phyloP scores from a whole-genome alignment of 2,329 filamentous ascomycete genomes.

The Colletotrichum kahawae region DNA sequence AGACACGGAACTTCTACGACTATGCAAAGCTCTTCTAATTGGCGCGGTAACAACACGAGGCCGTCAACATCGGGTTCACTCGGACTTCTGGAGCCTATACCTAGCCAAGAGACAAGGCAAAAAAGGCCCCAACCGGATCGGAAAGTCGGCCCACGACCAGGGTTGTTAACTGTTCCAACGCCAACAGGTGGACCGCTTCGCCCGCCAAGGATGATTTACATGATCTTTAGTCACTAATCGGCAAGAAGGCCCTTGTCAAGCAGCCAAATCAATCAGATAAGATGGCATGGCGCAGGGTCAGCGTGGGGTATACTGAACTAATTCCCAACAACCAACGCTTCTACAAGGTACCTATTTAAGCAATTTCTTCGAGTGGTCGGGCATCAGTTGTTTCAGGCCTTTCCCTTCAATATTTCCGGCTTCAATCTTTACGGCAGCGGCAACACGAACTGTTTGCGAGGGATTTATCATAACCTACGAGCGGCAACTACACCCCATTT shows the following conservation, averaged over 20 bases:
- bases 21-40: not conserved
- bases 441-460: not conserved
- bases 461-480: not conserved
- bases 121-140: not conserved
- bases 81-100: not conserved
- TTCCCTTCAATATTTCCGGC: not conserved
- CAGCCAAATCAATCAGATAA: not conserved
- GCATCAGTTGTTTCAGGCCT: not conserved
- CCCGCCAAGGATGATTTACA: not conserved
- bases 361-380: too few relatives aligned
- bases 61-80: not conserved
- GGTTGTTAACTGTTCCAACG: not conserved
- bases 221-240: not conserved
- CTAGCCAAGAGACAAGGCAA: not conserved
- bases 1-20: not conserved
- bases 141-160: not conserved
- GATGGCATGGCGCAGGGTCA: not conserved
- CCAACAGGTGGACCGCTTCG: not conserved
- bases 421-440: not conserved
- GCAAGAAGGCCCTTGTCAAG: not conserved
- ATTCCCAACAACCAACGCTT: not conserved
- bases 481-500: not conserved
- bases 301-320: not conserved
- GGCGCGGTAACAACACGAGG: not conserved
- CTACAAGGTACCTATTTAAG: not conserved